phyloP scores from a whole-genome alignment of 1,139 yeast species.

The Diutina rugosa region DNA sequence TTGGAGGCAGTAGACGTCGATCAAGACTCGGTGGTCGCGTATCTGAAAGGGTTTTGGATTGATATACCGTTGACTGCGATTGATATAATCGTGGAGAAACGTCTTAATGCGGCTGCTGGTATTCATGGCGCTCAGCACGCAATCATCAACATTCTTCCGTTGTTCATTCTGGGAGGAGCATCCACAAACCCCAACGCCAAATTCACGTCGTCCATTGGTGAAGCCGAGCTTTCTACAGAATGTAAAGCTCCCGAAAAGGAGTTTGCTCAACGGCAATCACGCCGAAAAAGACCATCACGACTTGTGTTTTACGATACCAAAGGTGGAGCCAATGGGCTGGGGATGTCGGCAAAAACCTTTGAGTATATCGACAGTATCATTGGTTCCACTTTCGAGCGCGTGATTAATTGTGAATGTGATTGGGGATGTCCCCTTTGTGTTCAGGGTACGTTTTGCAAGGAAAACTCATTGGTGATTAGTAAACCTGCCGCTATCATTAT shows the following conservation, averaged over 20 bases:
- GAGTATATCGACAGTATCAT: slow-evolving; percentile 61
- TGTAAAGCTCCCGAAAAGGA: slow-evolving; percentile 97
- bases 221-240: slow-evolving; percentile 74
- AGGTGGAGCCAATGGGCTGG: slow-evolving; percentile 71
- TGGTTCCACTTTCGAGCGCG: slow-evolving; percentile 41
- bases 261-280: slow-evolving; percentile 59
- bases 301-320: slow-evolving; percentile 71
- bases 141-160: slow-evolving; percentile 61
- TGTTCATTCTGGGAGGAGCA: slow-evolving; percentile 31
- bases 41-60: slow-evolving; percentile 82
- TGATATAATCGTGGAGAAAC: slow-evolving; percentile 41
- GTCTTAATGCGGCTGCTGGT: slow-evolving; percentile 68
- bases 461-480: slow-evolving; percentile 68
- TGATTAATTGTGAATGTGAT: slow-evolving; percentile 59
- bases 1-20: slow-evolving; percentile 88
- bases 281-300: slow-evolving; percentile 73
- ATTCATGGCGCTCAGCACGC: slow-evolving; percentile 97
- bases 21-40: slow-evolving; percentile 64
- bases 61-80: slow-evolving; percentile 61
- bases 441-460: slow-evolving; percentile 69
- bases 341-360: slow-evolving; percentile 67
- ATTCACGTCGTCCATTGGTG: slow-evolving; percentile 32
- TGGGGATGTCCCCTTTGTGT: slow-evolving; percentile 89
- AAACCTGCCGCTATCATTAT: slow-evolving; percentile 79
- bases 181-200: slow-evolving; percentile 30